Percentiles rank a stretch among this genome's conserved stretches.
Conservation (phyloP, 345 rosid genomes). For the Erysimum cheiranthoides region DNA sequence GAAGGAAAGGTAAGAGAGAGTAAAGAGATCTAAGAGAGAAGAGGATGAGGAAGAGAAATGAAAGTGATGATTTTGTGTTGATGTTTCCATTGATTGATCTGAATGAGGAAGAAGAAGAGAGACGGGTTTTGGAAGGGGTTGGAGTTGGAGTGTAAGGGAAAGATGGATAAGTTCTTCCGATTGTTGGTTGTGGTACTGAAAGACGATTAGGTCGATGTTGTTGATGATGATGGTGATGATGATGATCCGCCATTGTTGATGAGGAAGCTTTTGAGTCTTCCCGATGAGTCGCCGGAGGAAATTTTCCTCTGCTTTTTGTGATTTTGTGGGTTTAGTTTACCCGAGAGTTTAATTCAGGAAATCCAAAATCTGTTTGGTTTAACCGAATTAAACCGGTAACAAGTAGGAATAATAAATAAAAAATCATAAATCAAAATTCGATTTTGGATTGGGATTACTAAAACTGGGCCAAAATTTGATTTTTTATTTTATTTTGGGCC, state of each 20-base stretch:
- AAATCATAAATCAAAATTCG: not conserved
- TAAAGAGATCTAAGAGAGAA: conserved; percentile 43
- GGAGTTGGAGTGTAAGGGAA: conserved; percentile 72
- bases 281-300: conserved; percentile 29
- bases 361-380: not conserved
- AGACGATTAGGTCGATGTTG: conserved; percentile 79
- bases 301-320: not conserved
- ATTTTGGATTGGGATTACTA: not conserved
- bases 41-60: conserved; percentile 45
- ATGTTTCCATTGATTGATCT: conserved; percentile 40
- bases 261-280: conserved; percentile 17
- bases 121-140: conserved; percentile 72
- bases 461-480: not conserved
- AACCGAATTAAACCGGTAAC: conserved; percentile 7
- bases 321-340: conserved; percentile 8
- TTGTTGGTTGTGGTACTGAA: conserved; percentile 55
- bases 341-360: not conserved
- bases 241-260: conserved; percentile 65
- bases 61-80: conserved; percentile 42
- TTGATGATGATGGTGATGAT: conserved; percentile 52
- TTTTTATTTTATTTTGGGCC: not conserved
- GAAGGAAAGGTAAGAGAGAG: conserved; percentile 54
- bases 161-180: conserved; percentile 51
- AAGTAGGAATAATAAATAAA: not conserved
- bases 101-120: conserved; percentile 3